Conservation (phyloP, 345 rosid genomes). For the Dipteronia sinensis region DNA sequence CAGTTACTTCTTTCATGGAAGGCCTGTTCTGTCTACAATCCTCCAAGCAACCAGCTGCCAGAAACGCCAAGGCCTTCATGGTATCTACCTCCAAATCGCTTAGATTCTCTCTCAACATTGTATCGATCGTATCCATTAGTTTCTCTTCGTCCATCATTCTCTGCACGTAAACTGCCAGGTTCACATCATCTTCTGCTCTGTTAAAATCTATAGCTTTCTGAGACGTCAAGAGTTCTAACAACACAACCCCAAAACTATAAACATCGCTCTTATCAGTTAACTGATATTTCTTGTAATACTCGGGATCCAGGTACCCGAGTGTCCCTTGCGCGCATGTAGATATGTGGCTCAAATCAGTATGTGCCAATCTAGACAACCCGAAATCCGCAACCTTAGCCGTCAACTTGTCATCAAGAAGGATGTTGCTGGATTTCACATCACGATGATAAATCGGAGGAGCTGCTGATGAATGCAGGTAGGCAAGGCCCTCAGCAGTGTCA, state of each 20-base stretch:
- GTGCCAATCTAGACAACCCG: constrained; percentile 50
- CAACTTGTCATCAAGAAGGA: constrained; percentile 45
- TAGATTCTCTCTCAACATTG: constrained; percentile 31
- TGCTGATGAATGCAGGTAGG: constrained; percentile 51
- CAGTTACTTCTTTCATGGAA: constrained; percentile 59
- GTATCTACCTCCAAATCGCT: constrained; percentile 42
- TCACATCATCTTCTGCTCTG: constrained; percentile 46
- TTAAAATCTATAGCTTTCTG: constrained; percentile 48
- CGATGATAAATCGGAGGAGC: constrained; percentile 51
- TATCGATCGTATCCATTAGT: constrained; percentile 41
- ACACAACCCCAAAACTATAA: constrained; percentile 56
- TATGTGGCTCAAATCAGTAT: constrained; percentile 45
- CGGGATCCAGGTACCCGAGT: constrained; percentile 52
- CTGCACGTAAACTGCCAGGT: constrained; percentile 41
- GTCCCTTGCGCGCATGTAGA: constrained; percentile 62
- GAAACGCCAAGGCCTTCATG: constrained; percentile 47
- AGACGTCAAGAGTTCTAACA: constrained; percentile 50
- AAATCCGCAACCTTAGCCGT: constrained; percentile 53
- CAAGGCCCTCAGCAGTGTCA: constrained; percentile 45
- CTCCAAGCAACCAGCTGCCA: constrained; percentile 55
- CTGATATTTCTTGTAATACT: constrained; percentile 47
- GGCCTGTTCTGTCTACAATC: constrained; percentile 66
- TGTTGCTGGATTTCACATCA: constrained; percentile 58
- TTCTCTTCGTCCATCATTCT: constrained; percentile 44
- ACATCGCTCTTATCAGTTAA: constrained; percentile 59